Evolutionary conservation across 352 stramenopile genomes (phyloP), one percentile per base, ranked within the genome.

Genomic region (Chrysophaeum taylorii): DNA sequence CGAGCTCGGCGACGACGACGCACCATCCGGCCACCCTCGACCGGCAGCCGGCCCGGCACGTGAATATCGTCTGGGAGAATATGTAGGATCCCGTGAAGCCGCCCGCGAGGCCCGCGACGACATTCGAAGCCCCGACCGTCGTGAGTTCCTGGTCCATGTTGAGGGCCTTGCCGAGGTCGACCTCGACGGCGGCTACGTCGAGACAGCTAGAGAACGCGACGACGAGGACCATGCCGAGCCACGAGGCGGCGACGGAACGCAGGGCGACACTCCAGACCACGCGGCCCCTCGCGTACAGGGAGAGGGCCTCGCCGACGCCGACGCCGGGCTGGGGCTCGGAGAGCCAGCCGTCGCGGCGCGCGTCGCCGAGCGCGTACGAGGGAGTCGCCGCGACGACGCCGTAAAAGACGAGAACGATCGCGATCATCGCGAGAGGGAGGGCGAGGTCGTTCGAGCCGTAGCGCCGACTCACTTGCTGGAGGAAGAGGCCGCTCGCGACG

Each of bases 121-220:
- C 73, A 72, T 97, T 97, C 36, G 85, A 91, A 70, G 89, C 85
- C 5, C 92, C 92, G n/a, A 97, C 90, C 0, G 88, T 96, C 61
- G 89, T 86, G 29, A 97, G 79, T 71, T 97, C 91, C 64, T 89
- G 84, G 69, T 98, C 95, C 54, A 90, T 95, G 79, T 97, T 87
- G 67, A 97, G 82, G 1, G 85, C 83, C 52, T 86, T 80, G 50
- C 87, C 91, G 71, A 94, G 86, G 63, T 92, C 90, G 87, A 96
- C 95, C 70, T 85, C 85, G 71, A 97, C 97, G 25, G 91, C 92
- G 18, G 91, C 91, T 29, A 97, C 94, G 79, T 97, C 91, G 16
- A 97, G 77, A 52, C 86, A 95, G 33, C 87, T 92, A 25, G 86
- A 90, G 81, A 97, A 97, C 21, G 87, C 88, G 53, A 97, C 91